A percentile compares a stretch with the other conserved stretches of the same genome.
These are phyloP conservation scores for Fusarium sp. DNA, from an alignment of 2,329 filamentous ascomycete species.

Conservation along the genomic window DNA sequence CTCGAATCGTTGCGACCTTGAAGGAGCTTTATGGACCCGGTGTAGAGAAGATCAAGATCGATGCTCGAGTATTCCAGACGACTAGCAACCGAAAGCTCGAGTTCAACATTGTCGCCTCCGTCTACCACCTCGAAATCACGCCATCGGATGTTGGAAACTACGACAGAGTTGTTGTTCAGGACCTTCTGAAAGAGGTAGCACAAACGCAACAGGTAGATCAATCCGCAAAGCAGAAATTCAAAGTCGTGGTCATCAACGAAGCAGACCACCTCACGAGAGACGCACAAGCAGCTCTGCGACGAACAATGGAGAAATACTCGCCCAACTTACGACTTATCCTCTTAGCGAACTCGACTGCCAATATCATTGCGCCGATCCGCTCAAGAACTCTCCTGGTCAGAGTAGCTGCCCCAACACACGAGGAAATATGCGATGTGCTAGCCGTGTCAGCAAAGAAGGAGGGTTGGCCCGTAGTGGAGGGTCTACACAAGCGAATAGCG, in stretches of 20 bases:
- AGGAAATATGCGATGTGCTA: slow-evolving; percentile 85
- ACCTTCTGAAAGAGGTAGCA: slow-evolving; percentile 95
- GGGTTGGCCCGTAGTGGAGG: slow-evolving; percentile 81
- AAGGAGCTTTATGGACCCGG: slow-evolving; percentile 96
- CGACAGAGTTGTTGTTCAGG: slow-evolving; percentile 94
- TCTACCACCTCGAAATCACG: slow-evolving; percentile 98
- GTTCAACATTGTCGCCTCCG: slow-evolving; percentile 97
- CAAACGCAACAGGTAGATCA: slow-evolving; percentile 99
- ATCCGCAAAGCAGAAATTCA: slow-evolving; percentile 90
- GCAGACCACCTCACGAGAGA: slow-evolving; percentile 94
- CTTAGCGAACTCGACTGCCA: slow-evolving; percentile 94
- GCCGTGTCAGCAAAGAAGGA: slow-evolving; percentile 80
- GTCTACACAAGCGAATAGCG: slow-evolving; percentile 86
- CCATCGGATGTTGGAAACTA: slow-evolving; percentile 97
- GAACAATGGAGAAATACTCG: slow-evolving; percentile 99
- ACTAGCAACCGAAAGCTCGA: slow-evolving; percentile 96
- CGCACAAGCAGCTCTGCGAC: slow-evolving; percentile 91
- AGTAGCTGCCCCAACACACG: slow-evolving; percentile 88
- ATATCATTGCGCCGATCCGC: slow-evolving; percentile 98
- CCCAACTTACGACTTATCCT: slow-evolving; percentile 93
- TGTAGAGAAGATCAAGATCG: slow-evolving; percentile 99
- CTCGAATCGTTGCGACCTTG: slow-evolving; percentile 91
- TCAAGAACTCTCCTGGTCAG: slow-evolving; percentile 91
- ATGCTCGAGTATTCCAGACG: slow-evolving; percentile 95
- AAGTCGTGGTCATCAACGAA: slow-evolving; percentile 99